Conservation (phyloP, 345 rosid genomes). For the Dimocarpus longan region DNA sequence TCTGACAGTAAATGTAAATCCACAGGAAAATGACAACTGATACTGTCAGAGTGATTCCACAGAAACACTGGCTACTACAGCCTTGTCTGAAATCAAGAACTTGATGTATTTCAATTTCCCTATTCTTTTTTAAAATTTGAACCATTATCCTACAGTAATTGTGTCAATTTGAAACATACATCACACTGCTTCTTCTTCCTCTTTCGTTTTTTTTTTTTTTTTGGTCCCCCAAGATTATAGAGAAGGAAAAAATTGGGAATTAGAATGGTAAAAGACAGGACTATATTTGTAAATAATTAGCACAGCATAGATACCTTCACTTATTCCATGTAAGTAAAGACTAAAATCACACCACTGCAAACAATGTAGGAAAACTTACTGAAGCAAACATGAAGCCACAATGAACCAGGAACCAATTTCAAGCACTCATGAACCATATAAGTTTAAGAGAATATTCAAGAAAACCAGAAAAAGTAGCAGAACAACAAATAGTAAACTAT, state of each 20-base stretch:
- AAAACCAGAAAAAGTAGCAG: not conserved
- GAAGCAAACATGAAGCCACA: not conserved
- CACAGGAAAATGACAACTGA: not conserved
- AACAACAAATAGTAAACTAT: not conserved
- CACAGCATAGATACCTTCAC: not conserved
- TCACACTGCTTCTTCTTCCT: not conserved
- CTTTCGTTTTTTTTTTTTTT: too few relatives aligned
- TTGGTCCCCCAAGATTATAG: too few relatives aligned
- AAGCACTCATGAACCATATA: not conserved
- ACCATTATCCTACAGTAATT: conserved; percentile 76
- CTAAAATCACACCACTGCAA: not conserved
- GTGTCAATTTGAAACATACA: conserved; percentile 85
- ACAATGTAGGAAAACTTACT: not conserved
- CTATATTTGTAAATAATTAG: too few relatives aligned
- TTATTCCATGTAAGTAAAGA: too few relatives aligned
- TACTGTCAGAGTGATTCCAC: not conserved
- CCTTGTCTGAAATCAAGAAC: not conserved
- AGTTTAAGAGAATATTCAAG: not conserved
- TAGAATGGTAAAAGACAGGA: too few relatives aligned
- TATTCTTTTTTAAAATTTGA: conserved; percentile 88
- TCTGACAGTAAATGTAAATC: conserved; percentile 35
- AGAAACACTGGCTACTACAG: not conserved
- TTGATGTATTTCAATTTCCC: conserved; percentile 18
- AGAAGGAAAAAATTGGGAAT: too few relatives aligned
- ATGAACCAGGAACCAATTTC: not conserved